Evolutionary conservation across 169 alveolate genomes (phyloP).

Genomic region (Cyclospora cayetanensis): DNA sequence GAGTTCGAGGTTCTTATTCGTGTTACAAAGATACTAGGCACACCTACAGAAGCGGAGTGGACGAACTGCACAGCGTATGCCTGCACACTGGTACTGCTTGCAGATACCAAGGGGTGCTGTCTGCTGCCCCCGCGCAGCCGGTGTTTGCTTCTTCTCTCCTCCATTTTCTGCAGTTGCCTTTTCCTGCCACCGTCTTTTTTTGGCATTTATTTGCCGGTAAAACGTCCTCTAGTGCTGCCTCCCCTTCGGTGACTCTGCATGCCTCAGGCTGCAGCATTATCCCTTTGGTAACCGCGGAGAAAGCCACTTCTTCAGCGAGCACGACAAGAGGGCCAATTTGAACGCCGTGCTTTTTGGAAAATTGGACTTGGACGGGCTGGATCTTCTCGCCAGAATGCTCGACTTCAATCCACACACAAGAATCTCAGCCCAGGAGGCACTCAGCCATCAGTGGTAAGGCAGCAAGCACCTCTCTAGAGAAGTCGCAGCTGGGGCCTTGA

Average conservation of each 20-base stretch:
- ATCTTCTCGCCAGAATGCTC: constrained; percentile 91
- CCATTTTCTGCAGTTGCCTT: background rate
- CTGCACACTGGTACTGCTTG: too few species aligned
- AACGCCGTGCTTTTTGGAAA: constrained; percentile 69
- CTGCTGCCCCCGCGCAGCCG: too few species aligned
- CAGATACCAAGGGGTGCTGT: too few species aligned
- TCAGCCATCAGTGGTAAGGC: constrained; percentile 93
- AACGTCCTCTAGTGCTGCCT: background rate
- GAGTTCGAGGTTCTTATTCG: constrained; percentile 85
- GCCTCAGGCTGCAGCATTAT: constrained; percentile 62
- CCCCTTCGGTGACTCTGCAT: background rate
- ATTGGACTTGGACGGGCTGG: constrained; percentile 68
- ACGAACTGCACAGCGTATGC: constrained; percentile 81
- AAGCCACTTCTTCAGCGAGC: constrained; percentile 70
- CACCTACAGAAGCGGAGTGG: constrained; percentile 88
- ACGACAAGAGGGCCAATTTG: constrained; percentile 61
- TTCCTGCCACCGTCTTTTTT: background rate
- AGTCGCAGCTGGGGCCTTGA: too few species aligned
- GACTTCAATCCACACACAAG: constrained; percentile 94
- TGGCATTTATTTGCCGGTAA: background rate
- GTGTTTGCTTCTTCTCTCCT: background rate
- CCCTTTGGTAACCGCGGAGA: constrained; percentile 67
- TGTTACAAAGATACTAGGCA: constrained; percentile 85
- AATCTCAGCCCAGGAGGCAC: constrained; percentile 95
- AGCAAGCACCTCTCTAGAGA: too few species aligned